phyloP scores from a whole-genome alignment of 2,329 filamentous ascomycete species.

The Pestalotiopsis sp. region DNA sequence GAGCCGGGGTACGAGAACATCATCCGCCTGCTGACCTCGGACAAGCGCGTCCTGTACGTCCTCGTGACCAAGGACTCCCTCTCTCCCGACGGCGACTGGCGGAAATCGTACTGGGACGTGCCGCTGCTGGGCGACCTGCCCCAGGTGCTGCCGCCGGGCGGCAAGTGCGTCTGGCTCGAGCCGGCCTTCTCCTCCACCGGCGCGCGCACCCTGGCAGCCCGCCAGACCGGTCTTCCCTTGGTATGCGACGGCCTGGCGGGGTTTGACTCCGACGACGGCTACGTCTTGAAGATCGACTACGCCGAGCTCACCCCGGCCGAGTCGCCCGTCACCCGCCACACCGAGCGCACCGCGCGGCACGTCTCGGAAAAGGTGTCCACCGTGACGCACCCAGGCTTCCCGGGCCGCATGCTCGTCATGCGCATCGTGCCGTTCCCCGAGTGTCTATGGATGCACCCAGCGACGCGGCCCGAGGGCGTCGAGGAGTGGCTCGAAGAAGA shows the following conservation, averaged over 20 bases:
- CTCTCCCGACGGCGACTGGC: background rate
- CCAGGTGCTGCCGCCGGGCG: background rate
- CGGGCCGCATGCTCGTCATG: background rate
- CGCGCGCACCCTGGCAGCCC: too few species aligned
- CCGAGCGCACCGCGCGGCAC: background rate
- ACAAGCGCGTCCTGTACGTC: background rate
- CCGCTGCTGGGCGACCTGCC: background rate
- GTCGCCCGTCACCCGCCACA: background rate
- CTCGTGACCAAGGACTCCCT: background rate
- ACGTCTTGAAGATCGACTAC: background rate
- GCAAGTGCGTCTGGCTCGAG: background rate
- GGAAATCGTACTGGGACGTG: background rate
- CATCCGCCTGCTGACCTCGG: background rate
- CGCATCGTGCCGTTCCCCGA: conserved; percentile 3
- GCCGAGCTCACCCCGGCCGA: background rate
- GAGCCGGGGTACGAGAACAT: background rate
- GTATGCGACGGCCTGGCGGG: background rate
- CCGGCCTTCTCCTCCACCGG: background rate
- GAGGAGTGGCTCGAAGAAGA: background rate
- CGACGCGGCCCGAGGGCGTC: background rate
- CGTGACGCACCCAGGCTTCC: background rate
- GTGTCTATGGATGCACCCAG: background rate
- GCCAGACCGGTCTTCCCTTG: background rate
- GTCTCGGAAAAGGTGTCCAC: background rate
- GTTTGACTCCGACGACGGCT: background rate